A percentile compares a stretch with the other conserved stretches of the same genome.
These are phyloP conservation scores for Pseudomonodictys pantanalensis DNA, from an alignment of 495 filamentous ascomycete genomes.

Conservation along the genomic window DNA sequence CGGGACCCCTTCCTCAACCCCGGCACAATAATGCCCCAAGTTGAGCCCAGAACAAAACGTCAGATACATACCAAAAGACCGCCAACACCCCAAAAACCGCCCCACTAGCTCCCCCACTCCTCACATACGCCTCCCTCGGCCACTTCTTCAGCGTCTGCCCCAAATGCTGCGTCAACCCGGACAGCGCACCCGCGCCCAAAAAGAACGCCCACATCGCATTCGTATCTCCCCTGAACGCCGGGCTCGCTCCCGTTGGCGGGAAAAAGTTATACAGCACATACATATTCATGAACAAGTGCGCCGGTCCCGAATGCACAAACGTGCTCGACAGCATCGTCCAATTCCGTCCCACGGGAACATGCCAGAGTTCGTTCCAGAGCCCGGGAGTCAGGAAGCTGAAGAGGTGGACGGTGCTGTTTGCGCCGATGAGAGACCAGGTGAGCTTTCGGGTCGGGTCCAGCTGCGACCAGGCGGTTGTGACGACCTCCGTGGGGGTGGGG, in stretches of 20 bases:
- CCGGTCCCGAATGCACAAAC: slow-evolving; percentile 17
- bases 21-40: too few species aligned
- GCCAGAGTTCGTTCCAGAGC: slow-evolving; percentile 10
- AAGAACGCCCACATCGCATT: slow-evolving; percentile 16
- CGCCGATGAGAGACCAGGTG: slow-evolving; percentile 5
- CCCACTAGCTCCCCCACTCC: slow-evolving; percentile 23
- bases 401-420: slow-evolving; percentile 13
- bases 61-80: too few species aligned
- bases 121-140: too few species aligned
- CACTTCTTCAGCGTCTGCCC: too few species aligned
- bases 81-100: slow-evolving; percentile 17
- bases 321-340: slow-evolving; percentile 15
- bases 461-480: not conserved
- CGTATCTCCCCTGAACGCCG: slow-evolving; percentile 11
- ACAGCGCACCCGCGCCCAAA: slow-evolving; percentile 6
- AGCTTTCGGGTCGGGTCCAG: slow-evolving; percentile 1
- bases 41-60: too few species aligned
- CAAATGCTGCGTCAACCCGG: slow-evolving; percentile 11
- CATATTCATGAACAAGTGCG: slow-evolving; percentile 19
- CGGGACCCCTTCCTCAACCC: too few species aligned
- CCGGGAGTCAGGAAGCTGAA: not conserved
- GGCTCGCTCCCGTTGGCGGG: not conserved
- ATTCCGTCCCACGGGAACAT: slow-evolving; percentile 8
- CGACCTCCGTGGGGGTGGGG: slow-evolving; percentile 1
- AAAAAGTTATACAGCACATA: slow-evolving; percentile 17